Conservation (phyloP, 805 yeast genomes). For the Kluyveromyces starmeri region DNA sequence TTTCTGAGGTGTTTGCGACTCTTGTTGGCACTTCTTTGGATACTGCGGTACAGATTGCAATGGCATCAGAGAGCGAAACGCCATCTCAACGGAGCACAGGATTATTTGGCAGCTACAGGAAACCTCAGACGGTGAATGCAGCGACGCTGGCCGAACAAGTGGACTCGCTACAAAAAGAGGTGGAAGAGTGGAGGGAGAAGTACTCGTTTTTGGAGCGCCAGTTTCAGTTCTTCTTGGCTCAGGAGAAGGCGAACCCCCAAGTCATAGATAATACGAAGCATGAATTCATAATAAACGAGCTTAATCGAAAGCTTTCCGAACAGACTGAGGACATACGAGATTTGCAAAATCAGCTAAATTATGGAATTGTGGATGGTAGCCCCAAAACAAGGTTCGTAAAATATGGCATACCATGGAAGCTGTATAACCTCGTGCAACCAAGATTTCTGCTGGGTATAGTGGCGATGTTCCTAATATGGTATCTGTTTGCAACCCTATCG, state of each 20-base stretch:
- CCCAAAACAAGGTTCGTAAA: background rate
- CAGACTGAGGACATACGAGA: conserved; percentile 20
- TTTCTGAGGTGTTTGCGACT: conserved; percentile 24
- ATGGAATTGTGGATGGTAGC: background rate
- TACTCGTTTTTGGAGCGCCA: conserved; percentile 22
- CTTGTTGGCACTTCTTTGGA: conserved; percentile 27
- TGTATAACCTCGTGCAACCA: background rate
- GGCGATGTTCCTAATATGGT: background rate
- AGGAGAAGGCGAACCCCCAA: conserved; percentile 5
- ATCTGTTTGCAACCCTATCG: background rate
- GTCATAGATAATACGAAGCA: conserved; percentile 12
- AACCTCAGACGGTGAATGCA: background rate
- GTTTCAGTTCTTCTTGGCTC: conserved; percentile 20
- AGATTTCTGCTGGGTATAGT: background rate
- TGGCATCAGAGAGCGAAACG: conserved; percentile 10
- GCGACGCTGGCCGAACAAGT: background rate
- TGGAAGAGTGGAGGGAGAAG: conserved; percentile 19
- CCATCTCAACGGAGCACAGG: conserved; percentile 4
- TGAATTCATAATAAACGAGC: conserved; percentile 24
- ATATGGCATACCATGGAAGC: background rate
- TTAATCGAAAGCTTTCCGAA: conserved; percentile 22
- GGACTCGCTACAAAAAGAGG: conserved; percentile 7
- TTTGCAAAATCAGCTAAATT: conserved; percentile 15
- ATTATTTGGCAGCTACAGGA: conserved; percentile 2
- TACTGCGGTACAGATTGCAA: conserved; percentile 18